Base-by-base conservation (phyloP, 1,139 yeast genomes). In the Zygosaccharomyces sapae region DNA sequence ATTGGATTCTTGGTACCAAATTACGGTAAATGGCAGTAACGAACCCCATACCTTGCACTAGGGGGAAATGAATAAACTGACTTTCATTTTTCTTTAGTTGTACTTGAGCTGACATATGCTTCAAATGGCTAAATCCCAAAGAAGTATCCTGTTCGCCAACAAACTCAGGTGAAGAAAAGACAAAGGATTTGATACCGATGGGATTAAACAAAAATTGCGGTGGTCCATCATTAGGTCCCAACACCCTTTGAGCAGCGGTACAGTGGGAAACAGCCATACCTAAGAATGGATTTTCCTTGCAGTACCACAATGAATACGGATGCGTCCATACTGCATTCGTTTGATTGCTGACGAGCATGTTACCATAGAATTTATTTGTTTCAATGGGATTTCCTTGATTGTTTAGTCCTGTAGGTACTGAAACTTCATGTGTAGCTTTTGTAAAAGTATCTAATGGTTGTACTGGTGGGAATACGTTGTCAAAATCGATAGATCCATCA, bases 1-100 rank as follows among this genome's bases (percentile, higher is more conserved):
- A 72, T 55, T 72, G 74, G 47, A 86, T 62, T 27, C 67, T 61
- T 1, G 89, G 84, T 5, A 71, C 71, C 63, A 83, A 69, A 44
- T 71, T 67, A 43, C 81, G 71, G 65, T 85, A 86, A 39, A 80
- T 70, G 30, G 79, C 85, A 36, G 88, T 78, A 9, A 79, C 77
- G 55, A 83, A 76, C n/a, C 95, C 95, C 86, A 83, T 83, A 52
- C 95, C 95, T 63, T 81, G 85, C 18, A 75, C 79, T 41, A 77
- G 51, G 3, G 83, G 80, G 30, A 67, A 55, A 13, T 51, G 46
- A 34, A 69, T 51, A 43, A 52, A 61, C 24, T 68, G 67, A 9
- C 53, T 47, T 7, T 46, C 55, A 36, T 47, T 53, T 8, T 47
- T 45, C 44, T 50, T 56, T 13, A 67, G 46, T 38, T 54, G 51